Evolutionary conservation across 441 rosid species (phyloP), one percentile per base, ranked within the genome.

Genomic region (Populus trichocarpa): DNA sequence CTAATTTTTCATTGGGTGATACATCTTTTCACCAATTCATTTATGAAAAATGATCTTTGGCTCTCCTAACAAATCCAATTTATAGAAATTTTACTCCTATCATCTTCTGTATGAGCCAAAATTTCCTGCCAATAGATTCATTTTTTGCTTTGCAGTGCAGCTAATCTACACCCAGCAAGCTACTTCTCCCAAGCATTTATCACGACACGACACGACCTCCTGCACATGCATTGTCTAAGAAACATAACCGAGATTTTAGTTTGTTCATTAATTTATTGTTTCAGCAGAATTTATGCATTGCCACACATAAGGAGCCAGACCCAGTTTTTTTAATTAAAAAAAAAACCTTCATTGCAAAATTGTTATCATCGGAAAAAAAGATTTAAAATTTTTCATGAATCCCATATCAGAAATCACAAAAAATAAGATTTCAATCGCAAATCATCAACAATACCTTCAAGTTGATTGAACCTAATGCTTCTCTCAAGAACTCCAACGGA

Each of bases 401-500:
- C 33, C 33, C 16, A 26, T 11, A 61, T 32, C 18, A 32, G 25
- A 69, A 11, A 16, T 16, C 10, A 1, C 13, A 72, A 76, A 35
- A 32, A 53, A 69, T 9, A 38, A 70, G 16, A 38, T 26, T 2
- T 11, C 18, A 64, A 42, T 26, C 16, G 18, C 7, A 30, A 33
- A 33, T 46, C 4, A 22, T 10, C 4, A 46, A 23, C 59, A 70
- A 64, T 65, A 94, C 98, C 99, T 80, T 86, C 85, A 76, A 96
- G 91, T 79, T 88, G 91, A 82, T 94, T 88, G 84, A 94, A 96
- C 86, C 88, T 94, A 61, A 96, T 88, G 87, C 90, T 86, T 78
- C 85, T 88, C 83, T 94, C 95, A 22, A 96, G 90, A 75, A 94
- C 92, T 0, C 99, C 99, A 80, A 96, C 97, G 0, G 97, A 89